Evolutionary conservation across 1,284 basidiomycete species (phyloP), one percentile per base, ranked within the genome.

Genomic region (Ganoderma lucidum): DNA sequence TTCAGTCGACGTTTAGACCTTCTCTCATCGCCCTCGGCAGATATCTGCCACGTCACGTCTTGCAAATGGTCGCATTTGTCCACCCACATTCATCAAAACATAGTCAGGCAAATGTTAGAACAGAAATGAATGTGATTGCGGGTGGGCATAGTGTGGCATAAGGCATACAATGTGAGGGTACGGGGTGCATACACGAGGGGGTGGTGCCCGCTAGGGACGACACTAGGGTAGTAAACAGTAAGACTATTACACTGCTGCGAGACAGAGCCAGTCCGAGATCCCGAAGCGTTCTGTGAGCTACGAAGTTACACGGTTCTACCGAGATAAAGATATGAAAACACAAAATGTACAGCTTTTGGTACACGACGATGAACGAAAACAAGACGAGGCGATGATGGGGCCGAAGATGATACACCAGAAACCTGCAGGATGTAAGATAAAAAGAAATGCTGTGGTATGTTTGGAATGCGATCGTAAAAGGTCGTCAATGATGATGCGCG

Each of bases 291-390:
- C 45, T n/a, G 42, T 48, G 61, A 32, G 62, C 62, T 58, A 65
- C 17, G 68, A 69, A 58, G 15, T 71, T 73, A 78, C 76, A 77
- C 78, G 76, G 77, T 61, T 78, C 78, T 73, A 79, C 78, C 77
- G 78, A 80, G 76, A 80, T 80, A 80, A 80, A 74, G 75, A 78
- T 80, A 80, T 32, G 56, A 71, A 70, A 72, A 77, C 63, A 32
- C 51, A 56, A 65, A 73, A 55, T 42, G 59, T 61, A 48, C 65
- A 68, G 41, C 48, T 61, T 58, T 53, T 62, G 56, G 63, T 65
- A 64, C 67, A 62, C 45, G 48, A 62, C 55, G 58, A 59, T 30
- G 41, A 39, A 62, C 55, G 62, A 63, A 41, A 23, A 39, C 60
- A 32, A 28, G n/a, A 45, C 35, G 59, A 51, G 44, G 23, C 3